Base-by-base conservation (phyloP, 2,329 filamentous ascomycete species). In the Aureobasidium leucospermi region DNA sequence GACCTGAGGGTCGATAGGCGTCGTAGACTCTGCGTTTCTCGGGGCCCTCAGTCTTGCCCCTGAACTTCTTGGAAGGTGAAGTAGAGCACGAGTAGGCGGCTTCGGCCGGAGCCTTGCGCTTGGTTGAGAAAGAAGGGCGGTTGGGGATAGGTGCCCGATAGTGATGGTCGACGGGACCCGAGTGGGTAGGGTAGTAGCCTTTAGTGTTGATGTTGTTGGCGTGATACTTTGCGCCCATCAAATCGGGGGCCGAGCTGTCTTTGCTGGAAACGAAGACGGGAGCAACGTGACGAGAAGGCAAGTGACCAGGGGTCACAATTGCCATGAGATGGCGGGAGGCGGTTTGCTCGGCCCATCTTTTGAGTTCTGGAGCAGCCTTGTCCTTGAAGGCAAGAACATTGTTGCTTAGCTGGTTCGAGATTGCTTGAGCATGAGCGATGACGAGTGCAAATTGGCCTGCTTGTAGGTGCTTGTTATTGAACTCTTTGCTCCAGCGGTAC, bases 361-460 rank as follows among this genome's bases (percentile, higher is more conserved):
- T 48, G 23, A 49, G 11, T 19, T 48, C 43, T 32, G 55, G 43
- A 36, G 34, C 11, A 1, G 34, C 34, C 15, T 29, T 46, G 29
- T 42, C 19, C n/a, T 34, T 32, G 45, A 58, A 58, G 2, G 55
- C 45, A 9, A 58, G 36, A 3, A 58, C 55, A 6, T 38, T 48
- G 55, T 58, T 58, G 34, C 39, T 45, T 1, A 58, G 36, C 6
- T 58, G 55, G 9, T 58, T 58, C 5, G 55, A 41, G 2, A 23
- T 49, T 8, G 43, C 45, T 31, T 58, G 55, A 15, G 55, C 55
- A 4, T 58, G 55, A 10, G 43, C 15, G 23, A 58, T 47, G 36
- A 58, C 23, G 1, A 38, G 16, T 4, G 19, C 34, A 8, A 23
- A 29, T 2, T 32, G 19, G 23, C 10, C 9, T 6, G 28, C 11